Evolutionary conservation across 2,329 filamentous ascomycete genomes (phyloP).

Genomic region (Fonsecaea nubica): DNA sequence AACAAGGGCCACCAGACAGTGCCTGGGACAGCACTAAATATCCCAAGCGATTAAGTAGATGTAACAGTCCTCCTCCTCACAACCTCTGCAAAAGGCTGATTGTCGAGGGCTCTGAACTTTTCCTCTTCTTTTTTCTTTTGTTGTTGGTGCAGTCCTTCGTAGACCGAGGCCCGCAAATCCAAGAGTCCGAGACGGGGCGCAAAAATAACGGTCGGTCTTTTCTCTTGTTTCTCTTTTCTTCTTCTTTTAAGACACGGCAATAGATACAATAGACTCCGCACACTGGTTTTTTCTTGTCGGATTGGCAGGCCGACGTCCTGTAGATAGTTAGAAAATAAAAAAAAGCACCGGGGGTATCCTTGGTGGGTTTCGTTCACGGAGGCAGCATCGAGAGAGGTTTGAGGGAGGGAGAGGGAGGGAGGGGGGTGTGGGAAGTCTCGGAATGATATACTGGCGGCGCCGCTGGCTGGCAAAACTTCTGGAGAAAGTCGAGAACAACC

Average conservation of each 20-base stretch:
- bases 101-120: background rate
- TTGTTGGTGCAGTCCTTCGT: no score
- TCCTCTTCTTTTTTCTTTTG: background rate
- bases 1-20: background rate
- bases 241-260: conserved; percentile 3
- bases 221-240: conserved; percentile 16
- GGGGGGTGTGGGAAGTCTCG: conserved; percentile 15
- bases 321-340: conserved; percentile 35
- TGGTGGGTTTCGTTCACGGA: background rate
- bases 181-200: no score
- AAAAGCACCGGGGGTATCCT: conserved; percentile 2
- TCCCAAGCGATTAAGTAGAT: background rate
- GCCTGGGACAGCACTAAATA: background rate
- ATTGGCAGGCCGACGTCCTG: conserved; percentile 39
- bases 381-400: conserved; percentile 7
- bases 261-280: conserved; percentile 1
- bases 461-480: no score
- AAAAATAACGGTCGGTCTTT: no score
- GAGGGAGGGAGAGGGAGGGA: conserved; percentile 14
- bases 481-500: background rate
- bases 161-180: no score
- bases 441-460: conserved; percentile 22
- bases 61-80: background rate
- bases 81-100: background rate
- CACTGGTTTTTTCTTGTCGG: conserved; percentile 18